Evolutionary conservation across 495 filamentous ascomycete species (phyloP).

Genomic region (Endocarpon pusillum): DNA sequence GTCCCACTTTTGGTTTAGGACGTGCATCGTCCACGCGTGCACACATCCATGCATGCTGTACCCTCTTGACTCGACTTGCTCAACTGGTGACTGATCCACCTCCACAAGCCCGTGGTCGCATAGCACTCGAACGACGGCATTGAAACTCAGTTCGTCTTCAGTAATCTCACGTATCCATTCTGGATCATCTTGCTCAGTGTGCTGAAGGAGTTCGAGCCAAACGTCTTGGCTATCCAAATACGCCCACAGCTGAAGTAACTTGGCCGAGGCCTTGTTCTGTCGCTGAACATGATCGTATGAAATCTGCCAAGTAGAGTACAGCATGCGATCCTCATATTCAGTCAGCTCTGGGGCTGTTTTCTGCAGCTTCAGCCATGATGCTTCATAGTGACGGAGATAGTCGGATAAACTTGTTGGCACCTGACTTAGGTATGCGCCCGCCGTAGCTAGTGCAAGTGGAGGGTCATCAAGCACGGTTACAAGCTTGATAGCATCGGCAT

Average conservation of each 20-base stretch:
- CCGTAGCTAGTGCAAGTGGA: conserved; percentile 25
- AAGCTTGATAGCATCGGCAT: conserved; percentile 12
- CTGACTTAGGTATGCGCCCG: conserved; percentile 23
- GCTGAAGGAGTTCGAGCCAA: conserved; percentile 26
- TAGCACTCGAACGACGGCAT: conserved; percentile 8
- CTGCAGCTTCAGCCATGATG: conserved; percentile 23
- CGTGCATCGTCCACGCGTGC: conserved; percentile 21
- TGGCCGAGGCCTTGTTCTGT: conserved; percentile 16
- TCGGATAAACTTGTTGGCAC: conserved; percentile 15
- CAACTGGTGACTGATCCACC: conserved; percentile 7
- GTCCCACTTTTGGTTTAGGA: conserved; percentile 16
- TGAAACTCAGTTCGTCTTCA: conserved; percentile 10
- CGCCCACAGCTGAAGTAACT: conserved; percentile 27
- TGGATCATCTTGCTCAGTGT: conserved; percentile 4
- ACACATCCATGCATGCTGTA: conserved; percentile 24
- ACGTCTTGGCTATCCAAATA: conserved; percentile 33
- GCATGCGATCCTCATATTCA: conserved; percentile 20
- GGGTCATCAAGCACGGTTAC: conserved; percentile 20
- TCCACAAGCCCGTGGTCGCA: conserved; percentile 17
- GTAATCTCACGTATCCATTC: conserved; percentile 8
- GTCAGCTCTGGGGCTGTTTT: conserved; percentile 15
- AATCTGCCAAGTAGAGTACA: conserved; percentile 29
- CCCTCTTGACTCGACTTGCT: conserved; percentile 12
- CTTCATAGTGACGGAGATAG: conserved; percentile 25
- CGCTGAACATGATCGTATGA: conserved; percentile 23